phyloP scores from a whole-genome alignment of 495 filamentous ascomycete species.

The Glarea lozoyensis region DNA sequence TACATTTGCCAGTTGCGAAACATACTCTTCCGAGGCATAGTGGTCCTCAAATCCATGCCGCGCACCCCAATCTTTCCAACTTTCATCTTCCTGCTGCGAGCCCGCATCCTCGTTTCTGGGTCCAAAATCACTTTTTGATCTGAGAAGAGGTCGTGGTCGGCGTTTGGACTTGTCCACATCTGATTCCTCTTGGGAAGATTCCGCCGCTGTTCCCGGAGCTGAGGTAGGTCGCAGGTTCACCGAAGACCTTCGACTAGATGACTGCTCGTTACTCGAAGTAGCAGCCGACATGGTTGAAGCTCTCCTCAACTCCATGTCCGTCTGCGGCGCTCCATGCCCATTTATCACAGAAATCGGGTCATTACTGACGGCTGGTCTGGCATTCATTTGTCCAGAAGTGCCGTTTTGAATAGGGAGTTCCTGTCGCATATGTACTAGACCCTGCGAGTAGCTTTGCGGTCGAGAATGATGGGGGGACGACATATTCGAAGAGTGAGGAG shows the following conservation, averaged over 20 bases:
- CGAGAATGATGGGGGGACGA: constrained; percentile 18
- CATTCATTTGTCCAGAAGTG: constrained; percentile 1
- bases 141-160: constrained; percentile 46
- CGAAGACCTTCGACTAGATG: not conserved
- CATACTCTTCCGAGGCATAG: constrained; percentile 57
- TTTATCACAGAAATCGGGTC: constrained; percentile 11
- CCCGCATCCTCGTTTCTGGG: constrained; percentile 35
- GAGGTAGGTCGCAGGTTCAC: constrained; percentile 12
- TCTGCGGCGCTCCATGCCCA: not conserved
- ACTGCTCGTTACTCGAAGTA: not conserved
- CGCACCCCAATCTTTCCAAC: constrained; percentile 39
- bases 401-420: constrained; percentile 13
- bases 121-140: constrained; percentile 67
- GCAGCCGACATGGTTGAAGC: not conserved
- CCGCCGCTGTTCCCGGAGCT: constrained; percentile 8
- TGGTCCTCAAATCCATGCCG: constrained; percentile 63
- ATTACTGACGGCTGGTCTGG: constrained; percentile 17
- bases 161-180: constrained; percentile 17
- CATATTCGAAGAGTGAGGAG: constrained; percentile 18
- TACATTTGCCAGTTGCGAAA: constrained; percentile 46
- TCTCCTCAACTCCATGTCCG: constrained; percentile 5
- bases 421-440: constrained; percentile 13
- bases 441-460: constrained; percentile 36
- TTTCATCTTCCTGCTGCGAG: constrained; percentile 26
- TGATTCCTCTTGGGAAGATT: constrained; percentile 21